These are phyloP conservation scores for Nepenthes gracilis DNA, from an alignment of 148 eudicot species.

Conservation along the genomic window DNA sequence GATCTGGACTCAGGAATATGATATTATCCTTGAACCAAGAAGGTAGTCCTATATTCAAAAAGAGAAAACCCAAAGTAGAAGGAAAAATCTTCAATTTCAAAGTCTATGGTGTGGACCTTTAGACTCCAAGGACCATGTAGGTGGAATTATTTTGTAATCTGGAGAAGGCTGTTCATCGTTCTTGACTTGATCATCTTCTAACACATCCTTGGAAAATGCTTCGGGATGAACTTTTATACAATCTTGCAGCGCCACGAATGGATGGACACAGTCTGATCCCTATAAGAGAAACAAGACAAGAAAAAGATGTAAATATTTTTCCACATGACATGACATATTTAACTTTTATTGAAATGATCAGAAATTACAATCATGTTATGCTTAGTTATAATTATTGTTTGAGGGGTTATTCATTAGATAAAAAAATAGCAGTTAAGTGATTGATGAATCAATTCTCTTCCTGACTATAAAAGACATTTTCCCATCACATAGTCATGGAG, in stretches of 20 bases:
- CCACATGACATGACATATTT: neutral
- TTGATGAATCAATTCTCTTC: too few relatives aligned
- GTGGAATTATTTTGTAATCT: slow-evolving; percentile 49
- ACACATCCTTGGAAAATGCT: slow-evolving; percentile 65
- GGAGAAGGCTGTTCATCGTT: slow-evolving; percentile 27
- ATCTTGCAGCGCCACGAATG: slow-evolving; percentile 71
- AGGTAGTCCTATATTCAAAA: too few relatives aligned
- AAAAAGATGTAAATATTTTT: neutral
- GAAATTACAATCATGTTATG: neutral
- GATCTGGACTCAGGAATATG: too few relatives aligned
- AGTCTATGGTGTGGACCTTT: slow-evolving; percentile 35
- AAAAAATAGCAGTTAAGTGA: too few relatives aligned
- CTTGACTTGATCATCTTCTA: slow-evolving; percentile 37
- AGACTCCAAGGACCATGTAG: slow-evolving; percentile 53
- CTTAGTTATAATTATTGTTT: too few relatives aligned
- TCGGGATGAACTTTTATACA: slow-evolving; percentile 72
- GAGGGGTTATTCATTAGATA: too few relatives aligned
- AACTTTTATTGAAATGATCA: neutral
- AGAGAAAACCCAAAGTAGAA: too few relatives aligned
- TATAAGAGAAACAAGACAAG: slow-evolving; percentile 9
- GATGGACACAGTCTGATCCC: slow-evolving; percentile 89
- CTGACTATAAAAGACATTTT: too few relatives aligned
- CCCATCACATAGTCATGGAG: too few relatives aligned
- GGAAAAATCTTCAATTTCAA: slow-evolving; percentile 7
- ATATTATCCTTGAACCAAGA: too few relatives aligned